Percentiles rank a stretch among this genome's conserved stretches.
These are phyloP conservation scores for Hsuehochloa calcarea DNA, from an alignment of 176 grass and related monocot species.

Conservation along the genomic window DNA sequence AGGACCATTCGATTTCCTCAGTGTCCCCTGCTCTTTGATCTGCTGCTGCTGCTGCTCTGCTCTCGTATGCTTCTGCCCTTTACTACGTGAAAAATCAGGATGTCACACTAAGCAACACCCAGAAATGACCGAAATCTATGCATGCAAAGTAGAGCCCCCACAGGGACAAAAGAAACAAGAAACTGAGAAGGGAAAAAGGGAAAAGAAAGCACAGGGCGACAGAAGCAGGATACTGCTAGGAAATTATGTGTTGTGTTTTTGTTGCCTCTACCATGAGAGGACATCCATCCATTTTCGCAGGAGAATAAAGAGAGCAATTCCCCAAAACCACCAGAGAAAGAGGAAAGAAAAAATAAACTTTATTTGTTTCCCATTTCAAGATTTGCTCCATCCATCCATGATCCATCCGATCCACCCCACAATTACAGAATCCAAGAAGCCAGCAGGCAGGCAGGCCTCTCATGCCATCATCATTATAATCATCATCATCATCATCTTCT, in stretches of 20 bases:
- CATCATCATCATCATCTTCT: not conserved
- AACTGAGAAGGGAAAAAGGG: constrained; percentile 22
- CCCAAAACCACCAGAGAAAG: not conserved
- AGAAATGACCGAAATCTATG: constrained; percentile 32
- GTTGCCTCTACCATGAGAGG: not conserved
- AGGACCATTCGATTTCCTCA: not conserved
- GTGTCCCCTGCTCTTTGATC: not conserved
- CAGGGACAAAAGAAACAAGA: not conserved
- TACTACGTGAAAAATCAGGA: no score
- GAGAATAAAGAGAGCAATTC: constrained; percentile 39
- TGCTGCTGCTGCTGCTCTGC: no score
- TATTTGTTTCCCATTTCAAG: constrained; percentile 30
- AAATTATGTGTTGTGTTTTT: not conserved
- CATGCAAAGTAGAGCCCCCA: constrained; percentile 7
- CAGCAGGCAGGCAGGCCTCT: constrained; percentile 3
- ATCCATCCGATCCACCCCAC: constrained; percentile 12
- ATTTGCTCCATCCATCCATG: constrained; percentile 32
- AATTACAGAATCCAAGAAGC: constrained; percentile 37
- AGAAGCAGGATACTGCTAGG: not conserved
- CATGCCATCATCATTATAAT: not conserved
- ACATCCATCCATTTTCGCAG: constrained; percentile 40
- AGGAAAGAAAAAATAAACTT: not conserved
- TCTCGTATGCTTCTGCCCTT: no score
- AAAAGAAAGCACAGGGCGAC: constrained; percentile 7
- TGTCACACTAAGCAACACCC: not conserved